phyloP scores from a whole-genome alignment of 129 eudicot genomes.

The Silybum marianum region DNA sequence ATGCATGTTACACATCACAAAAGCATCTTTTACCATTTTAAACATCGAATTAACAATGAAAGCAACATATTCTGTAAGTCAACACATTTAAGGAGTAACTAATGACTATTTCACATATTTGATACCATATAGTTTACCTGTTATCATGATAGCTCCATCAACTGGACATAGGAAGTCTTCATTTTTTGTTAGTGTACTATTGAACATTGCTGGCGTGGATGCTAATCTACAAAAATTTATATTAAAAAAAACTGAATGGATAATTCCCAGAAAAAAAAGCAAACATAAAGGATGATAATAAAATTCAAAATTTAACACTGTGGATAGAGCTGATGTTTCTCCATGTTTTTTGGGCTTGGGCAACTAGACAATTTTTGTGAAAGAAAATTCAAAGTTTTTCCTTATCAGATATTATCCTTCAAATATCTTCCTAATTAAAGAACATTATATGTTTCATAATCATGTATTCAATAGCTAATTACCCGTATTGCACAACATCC shows the following conservation, averaged over 20 bases:
- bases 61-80: background rate
- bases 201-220: conserved; percentile 98
- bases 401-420: background rate
- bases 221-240: conserved; percentile 58
- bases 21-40: background rate
- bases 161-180: conserved; percentile 75
- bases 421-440: background rate
- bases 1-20: background rate
- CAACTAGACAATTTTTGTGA: background rate
- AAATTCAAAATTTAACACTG: background rate
- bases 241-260: background rate
- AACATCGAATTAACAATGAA: background rate
- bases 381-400: background rate
- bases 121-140: conserved; percentile 48
- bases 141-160: conserved; percentile 97
- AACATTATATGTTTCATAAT: background rate
- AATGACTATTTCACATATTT: background rate
- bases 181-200: conserved; percentile 72
- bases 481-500: conserved; percentile 97
- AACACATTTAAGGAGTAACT: background rate
- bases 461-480: conserved; percentile 15
- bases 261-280: background rate
- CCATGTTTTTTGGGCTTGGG: background rate
- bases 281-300: background rate
- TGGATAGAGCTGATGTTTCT: background rate